Conservation (phyloP, 2,329 filamentous ascomycete genomes). For the Conoideocrella luteorostrata region DNA sequence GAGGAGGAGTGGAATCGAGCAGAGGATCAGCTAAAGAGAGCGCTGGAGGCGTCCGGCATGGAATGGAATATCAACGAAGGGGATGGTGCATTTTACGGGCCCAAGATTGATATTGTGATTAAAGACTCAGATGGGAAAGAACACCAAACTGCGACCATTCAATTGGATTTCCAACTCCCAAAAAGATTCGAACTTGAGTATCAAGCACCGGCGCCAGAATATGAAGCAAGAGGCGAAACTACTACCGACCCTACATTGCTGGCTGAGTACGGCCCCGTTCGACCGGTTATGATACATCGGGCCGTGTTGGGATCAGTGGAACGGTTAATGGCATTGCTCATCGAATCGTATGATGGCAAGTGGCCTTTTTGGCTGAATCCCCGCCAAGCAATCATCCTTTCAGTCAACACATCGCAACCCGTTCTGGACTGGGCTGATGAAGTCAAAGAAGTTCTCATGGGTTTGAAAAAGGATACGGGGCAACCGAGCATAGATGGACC, state of each 20-base stretch:
- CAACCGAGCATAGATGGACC: slow-evolving; percentile 35
- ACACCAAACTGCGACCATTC: slow-evolving; percentile 83
- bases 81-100: slow-evolving; percentile 85
- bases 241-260: slow-evolving; percentile 42
- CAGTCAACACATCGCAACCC: slow-evolving; percentile 56
- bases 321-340: slow-evolving; percentile 75
- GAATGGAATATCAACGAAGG: slow-evolving; percentile 71
- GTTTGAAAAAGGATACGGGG: slow-evolving; percentile 29
- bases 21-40: slow-evolving; percentile 32
- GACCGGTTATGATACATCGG: slow-evolving; percentile 76
- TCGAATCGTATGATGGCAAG: slow-evolving; percentile 72
- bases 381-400: slow-evolving; percentile 67
- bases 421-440: slow-evolving; percentile 44
- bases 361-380: slow-evolving; percentile 91
- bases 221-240: slow-evolving; percentile 47
- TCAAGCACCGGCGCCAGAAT: slow-evolving; percentile 58
- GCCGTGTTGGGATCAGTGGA: slow-evolving; percentile 81
- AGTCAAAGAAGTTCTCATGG: slow-evolving; percentile 44
- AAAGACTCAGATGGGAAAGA: slow-evolving; percentile 76
- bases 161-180: slow-evolving; percentile 84
- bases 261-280: slow-evolving; percentile 49
- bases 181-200: slow-evolving; percentile 76
- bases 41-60: slow-evolving; percentile 59
- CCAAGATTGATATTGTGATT: slow-evolving; percentile 84
- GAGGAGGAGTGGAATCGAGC: slow-evolving; percentile 54